Conservation (phyloP, 352 stramenopile genomes). For the Saprolegnia parasitica region DNA sequence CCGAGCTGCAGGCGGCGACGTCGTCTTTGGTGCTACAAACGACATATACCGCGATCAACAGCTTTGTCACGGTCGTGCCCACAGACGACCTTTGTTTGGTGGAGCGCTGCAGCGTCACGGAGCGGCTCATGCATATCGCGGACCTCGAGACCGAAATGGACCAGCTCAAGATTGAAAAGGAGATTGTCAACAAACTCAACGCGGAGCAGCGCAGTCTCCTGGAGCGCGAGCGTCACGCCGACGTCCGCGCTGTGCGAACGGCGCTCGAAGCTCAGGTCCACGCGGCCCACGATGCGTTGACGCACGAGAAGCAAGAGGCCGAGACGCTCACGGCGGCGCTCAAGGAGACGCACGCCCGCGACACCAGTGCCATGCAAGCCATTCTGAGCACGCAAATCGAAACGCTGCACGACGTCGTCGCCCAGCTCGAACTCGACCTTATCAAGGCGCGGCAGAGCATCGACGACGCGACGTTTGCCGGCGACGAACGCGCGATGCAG, state of each 20-base stretch:
- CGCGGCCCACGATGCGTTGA: constrained; percentile 29
- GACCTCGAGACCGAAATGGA: constrained; percentile 60
- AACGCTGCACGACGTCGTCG: constrained; percentile 41
- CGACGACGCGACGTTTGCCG: constrained; percentile 39
- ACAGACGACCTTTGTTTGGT: constrained; percentile 32
- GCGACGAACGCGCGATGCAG: constrained; percentile 37
- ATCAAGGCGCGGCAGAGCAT: constrained; percentile 23
- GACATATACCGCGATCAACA: not conserved
- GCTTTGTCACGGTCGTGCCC: constrained; percentile 22
- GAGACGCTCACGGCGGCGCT: constrained; percentile 31
- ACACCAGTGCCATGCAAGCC: constrained; percentile 43
- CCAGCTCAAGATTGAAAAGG: constrained; percentile 67
- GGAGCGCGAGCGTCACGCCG: constrained; percentile 35
- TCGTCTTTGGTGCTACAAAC: not conserved
- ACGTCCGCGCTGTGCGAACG: constrained; percentile 30
- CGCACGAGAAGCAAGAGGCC: constrained; percentile 30
- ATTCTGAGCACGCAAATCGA: constrained; percentile 33
- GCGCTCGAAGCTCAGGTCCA: constrained; percentile 32
- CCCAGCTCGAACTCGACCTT: constrained; percentile 30
- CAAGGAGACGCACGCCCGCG: constrained; percentile 41
- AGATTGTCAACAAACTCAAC: constrained; percentile 52
- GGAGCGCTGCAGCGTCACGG: constrained; percentile 49
- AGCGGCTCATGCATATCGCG: constrained; percentile 47
- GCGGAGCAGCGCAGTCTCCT: constrained; percentile 44
- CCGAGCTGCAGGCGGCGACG: not conserved